Base-by-base conservation (phyloP, 2,329 filamentous ascomycete species). In the Fusarium papillatum region DNA sequence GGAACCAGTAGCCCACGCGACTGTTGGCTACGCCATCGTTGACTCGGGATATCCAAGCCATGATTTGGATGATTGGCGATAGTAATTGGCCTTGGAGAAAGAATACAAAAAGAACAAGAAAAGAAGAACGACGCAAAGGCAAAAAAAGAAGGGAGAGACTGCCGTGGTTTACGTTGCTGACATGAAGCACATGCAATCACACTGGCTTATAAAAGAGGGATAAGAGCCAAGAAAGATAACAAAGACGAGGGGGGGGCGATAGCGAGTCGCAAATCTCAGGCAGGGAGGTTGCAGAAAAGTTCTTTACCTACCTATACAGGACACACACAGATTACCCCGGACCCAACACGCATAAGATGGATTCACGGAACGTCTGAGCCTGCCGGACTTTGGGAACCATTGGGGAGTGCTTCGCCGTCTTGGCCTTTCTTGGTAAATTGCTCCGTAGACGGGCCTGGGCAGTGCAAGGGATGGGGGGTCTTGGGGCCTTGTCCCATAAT, bases 1-100 rank as follows among this genome's bases (percentile, higher is more conserved):
- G 91, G 85, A 98, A 98, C 87, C 92, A 94, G 77, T 88, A 87
- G 73, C 94, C 94, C 70, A 95, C 88, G 38, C 88, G 83, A 81
- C 92, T 93, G 74, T 85, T 86, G 71, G 94, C 94, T 76, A 95
- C 88, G 71, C 85, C 87, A 73, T 81, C 79, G 81, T 93, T 92
- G 81, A 86, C 79, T 7, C 80, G 86, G 14, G 90, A 83, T 65
- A 87, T 80, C 87, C 87, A 90, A 78, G 82, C 84, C 88, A 89
- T 90, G 50, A 62, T 78, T 50, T 50, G 46, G 53, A 59, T 24
- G 29, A 36, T 31, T 24, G 5, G 19, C 19, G 6, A 31, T 59
- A n/a, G 36, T 34, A 24, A 36, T 34, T 24, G 53, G 53, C 31
- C 53, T 59, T n/a, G 10, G 31, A 59, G 14, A 36, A 59, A 16